Conservation (phyloP, 352 stramenopile genomes). For the Phytophthora capsici region DNA sequence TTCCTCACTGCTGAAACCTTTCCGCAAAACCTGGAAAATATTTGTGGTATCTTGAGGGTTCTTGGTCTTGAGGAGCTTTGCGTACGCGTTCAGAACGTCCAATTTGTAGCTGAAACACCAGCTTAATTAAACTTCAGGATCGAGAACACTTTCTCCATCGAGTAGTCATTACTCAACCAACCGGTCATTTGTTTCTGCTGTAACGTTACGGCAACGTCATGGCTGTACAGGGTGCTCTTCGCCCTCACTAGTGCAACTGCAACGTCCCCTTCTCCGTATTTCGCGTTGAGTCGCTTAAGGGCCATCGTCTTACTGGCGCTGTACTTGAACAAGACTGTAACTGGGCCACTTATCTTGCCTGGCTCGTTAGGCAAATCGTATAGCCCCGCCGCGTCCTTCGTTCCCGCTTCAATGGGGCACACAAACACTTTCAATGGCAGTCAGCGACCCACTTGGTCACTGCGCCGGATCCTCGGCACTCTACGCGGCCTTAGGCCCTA, state of each 20-base stretch:
- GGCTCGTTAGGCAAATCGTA: too few relatives aligned
- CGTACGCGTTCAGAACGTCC: not conserved
- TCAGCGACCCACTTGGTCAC: too few relatives aligned
- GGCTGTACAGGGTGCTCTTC: not conserved
- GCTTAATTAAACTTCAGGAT: not conserved
- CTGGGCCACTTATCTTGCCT: not conserved
- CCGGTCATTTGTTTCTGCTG: not conserved
- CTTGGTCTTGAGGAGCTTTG: not conserved
- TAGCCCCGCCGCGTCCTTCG: too few relatives aligned
- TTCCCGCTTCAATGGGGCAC: too few relatives aligned
- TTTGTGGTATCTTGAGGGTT: not conserved
- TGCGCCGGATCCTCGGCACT: too few relatives aligned
- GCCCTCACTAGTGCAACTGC: not conserved
- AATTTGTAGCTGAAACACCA: not conserved
- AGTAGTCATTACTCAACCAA: not conserved
- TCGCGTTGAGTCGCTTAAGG: not conserved
- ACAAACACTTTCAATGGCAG: too few relatives aligned
- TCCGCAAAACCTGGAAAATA: not conserved
- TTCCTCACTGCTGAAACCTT: not conserved
- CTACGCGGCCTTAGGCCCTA: too few relatives aligned
- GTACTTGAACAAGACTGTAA: not conserved
- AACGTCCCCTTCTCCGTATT: constrained; percentile 1
- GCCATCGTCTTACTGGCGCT: not conserved
- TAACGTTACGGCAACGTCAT: not conserved
- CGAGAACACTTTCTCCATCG: not conserved